Evolutionary conservation across 2,329 filamentous ascomycete genomes (phyloP), one percentile per base, ranked within the genome.

Genomic region (Zasmidium cellare): DNA sequence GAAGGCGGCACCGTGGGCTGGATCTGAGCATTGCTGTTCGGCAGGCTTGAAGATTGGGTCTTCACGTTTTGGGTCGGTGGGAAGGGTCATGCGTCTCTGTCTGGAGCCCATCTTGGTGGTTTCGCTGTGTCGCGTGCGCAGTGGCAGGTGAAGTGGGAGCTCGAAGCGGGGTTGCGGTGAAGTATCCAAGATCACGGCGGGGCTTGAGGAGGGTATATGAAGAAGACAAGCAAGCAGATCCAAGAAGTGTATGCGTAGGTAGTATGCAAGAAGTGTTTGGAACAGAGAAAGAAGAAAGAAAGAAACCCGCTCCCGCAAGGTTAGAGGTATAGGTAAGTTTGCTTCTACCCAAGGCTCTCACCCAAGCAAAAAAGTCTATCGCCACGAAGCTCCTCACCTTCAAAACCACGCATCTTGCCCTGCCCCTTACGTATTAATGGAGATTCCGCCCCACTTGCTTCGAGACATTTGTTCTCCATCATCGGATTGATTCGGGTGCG

Each of bases 1-100:
- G 60, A 79, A 75, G 7, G 72, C 75, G n/a, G 77, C 76, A 14
- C 71, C 71, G 52, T 77, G 72, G 2, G 69, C 71, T 5, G 70
- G 70, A 47, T 75, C 69, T 28, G 61, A 61, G 11, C 71, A 64
- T 44, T 74, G 71, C 19, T 63, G 66, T 6, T 68, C 66, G 11
- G 77, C 73, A 6, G 72, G 64, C 23, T 76, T 71, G 53, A 74
- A 69, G 49, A 76, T 74, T 3, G 75, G 75, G 44, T 71, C 68
- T 50, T 63, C 56, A 23, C 67, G 63, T 46, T 64, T 65, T n/a
- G 60, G 61, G 24, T 60, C 50, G 11, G 58, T 62, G 2, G 68
- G 69, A 6, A 72, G 59, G 23, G 69, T 72, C 69, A 72, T 72
- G 45, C 68, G 66, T 53, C 69, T 59, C 46, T 61, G 53, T 46